Percentiles rank a stretch among this genome's conserved stretches.
Conservation (phyloP, 805 yeast species). For the Dipodascus geniculatus region DNA sequence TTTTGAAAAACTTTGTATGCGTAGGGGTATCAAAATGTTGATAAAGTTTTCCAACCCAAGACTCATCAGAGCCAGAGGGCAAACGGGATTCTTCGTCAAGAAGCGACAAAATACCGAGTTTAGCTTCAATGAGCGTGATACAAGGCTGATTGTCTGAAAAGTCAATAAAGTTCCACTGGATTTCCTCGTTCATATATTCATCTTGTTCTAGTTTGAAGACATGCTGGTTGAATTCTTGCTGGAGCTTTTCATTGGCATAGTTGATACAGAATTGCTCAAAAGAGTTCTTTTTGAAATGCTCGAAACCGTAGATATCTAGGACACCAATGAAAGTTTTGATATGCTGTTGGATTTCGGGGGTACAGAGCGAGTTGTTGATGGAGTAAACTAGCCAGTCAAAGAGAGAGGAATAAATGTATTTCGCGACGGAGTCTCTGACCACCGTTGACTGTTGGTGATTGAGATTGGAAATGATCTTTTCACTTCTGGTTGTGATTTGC, state of each 20-base stretch:
- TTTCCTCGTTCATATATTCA: slow-evolving; percentile 82
- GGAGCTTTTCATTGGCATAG: slow-evolving; percentile 92
- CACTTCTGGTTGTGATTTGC: slow-evolving; percentile 85
- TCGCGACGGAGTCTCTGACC: slow-evolving; percentile 94
- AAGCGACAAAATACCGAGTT: slow-evolving; percentile 74
- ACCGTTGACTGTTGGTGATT: slow-evolving; percentile 76
- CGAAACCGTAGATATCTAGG: slow-evolving; percentile 94
- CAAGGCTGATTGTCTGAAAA: slow-evolving; percentile 96
- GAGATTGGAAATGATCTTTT: slow-evolving; percentile 76
- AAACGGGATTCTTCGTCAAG: slow-evolving; percentile 92
- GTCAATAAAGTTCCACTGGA: slow-evolving; percentile 94
- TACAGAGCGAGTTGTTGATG: slow-evolving; percentile 72
- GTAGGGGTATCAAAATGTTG: slow-evolving; percentile 74
- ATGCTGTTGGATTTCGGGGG: slow-evolving; percentile 49
- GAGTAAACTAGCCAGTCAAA: slow-evolving; percentile 91
- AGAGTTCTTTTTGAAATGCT: slow-evolving; percentile 86
- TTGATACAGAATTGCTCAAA: slow-evolving; percentile 97
- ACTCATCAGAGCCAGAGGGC: slow-evolving; percentile 86
- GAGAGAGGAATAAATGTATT: slow-evolving; percentile 80
- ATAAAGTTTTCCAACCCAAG: slow-evolving; percentile 85
- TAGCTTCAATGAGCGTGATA: slow-evolving; percentile 80
- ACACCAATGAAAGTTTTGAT: slow-evolving; percentile 83
- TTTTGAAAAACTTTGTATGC: slow-evolving; percentile 65
- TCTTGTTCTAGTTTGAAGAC: slow-evolving; percentile 96
- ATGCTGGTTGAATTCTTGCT: slow-evolving; percentile 95